A percentile compares a stretch with the other conserved stretches of the same genome.
Conservation (phyloP, 331 rosid species). For the Erythrophleum ivorense region DNA sequence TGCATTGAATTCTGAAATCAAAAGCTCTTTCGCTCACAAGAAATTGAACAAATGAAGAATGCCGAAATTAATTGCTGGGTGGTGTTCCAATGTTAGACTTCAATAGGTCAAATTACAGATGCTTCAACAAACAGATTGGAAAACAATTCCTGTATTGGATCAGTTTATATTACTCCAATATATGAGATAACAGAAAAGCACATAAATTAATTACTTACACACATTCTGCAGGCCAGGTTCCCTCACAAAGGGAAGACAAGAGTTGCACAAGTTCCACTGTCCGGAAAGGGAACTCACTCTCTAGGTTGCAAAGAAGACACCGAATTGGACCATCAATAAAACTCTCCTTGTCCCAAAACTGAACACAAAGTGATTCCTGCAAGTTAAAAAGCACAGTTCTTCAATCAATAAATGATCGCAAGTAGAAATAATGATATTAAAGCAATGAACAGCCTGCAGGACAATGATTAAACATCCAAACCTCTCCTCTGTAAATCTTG, state of each 20-base stretch:
- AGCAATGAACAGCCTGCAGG: conserved; percentile 41
- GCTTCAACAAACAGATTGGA: background rate
- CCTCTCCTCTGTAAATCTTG: conserved; percentile 95
- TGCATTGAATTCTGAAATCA: background rate
- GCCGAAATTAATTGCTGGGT: background rate
- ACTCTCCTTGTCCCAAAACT: conserved; percentile 96
- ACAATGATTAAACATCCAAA: conserved; percentile 62
- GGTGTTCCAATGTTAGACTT: background rate
- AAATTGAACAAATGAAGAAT: background rate
- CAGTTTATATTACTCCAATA: conserved; percentile 14
- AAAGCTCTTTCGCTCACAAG: background rate
- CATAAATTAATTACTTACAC: conserved; percentile 64
- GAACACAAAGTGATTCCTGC: conserved; percentile 92
- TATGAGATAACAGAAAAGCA: conserved; percentile 29
- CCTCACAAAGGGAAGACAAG: conserved; percentile 92
- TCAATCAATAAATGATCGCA: conserved; percentile 38
- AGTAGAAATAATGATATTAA: conserved; percentile 29
- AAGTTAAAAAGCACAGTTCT: conserved; percentile 41
- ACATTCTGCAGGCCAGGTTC: conserved; percentile 93
- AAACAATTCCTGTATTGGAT: background rate
- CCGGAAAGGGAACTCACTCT: conserved; percentile 86
- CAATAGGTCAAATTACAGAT: background rate
- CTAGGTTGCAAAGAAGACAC: conserved; percentile 80
- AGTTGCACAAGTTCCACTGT: conserved; percentile 67
- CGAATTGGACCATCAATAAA: conserved; percentile 89